phyloP scores from a whole-genome alignment of 371 early-diverging fungal species.

The Mucor saturninus region DNA sequence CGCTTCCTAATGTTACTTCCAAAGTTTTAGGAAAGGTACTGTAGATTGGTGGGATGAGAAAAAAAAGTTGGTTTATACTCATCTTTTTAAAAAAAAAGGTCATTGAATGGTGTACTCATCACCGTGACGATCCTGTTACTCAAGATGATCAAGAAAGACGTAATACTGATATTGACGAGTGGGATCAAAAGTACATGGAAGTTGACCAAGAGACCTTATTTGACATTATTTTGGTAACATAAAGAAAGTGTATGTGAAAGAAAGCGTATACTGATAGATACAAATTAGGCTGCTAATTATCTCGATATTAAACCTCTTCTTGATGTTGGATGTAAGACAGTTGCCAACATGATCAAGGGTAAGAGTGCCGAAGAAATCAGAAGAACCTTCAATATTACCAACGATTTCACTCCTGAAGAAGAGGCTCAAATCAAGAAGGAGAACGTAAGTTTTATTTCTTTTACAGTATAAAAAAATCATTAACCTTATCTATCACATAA shows the following conservation, averaged over 20 bases:
- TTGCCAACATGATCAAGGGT: slow-evolving; percentile 97
- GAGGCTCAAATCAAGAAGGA: slow-evolving; percentile 89
- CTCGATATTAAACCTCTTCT: slow-evolving; percentile 95
- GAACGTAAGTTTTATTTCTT: slow-evolving; percentile 62
- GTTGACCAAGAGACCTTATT: slow-evolving; percentile 82
- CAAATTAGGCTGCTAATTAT: slow-evolving; percentile 86
- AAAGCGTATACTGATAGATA: neutral
- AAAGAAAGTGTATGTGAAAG: neutral
- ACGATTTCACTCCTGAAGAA: slow-evolving; percentile 97
- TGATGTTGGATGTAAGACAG: slow-evolving; percentile 97
- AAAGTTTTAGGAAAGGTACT: slow-evolving; percentile 73
- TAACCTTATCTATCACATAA: neutral
- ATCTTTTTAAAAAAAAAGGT: slow-evolving; percentile 45
- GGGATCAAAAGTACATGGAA: slow-evolving; percentile 83
- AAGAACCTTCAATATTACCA: slow-evolving; percentile 91
- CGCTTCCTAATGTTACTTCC: slow-evolving; percentile 77
- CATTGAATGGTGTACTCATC: slow-evolving; percentile 83
- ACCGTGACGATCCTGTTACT: slow-evolving; percentile 70
- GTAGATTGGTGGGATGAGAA: neutral
- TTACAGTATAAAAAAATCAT: neutral
- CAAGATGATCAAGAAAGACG: slow-evolving; percentile 69
- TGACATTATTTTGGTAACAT: slow-evolving; percentile 67
- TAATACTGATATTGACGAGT: slow-evolving; percentile 77
- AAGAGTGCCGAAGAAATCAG: slow-evolving; percentile 95
- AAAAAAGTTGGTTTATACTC: neutral